These are phyloP conservation scores for Alnus rubra DNA, from an alignment of 306 rosid species.

Conservation along the genomic window DNA sequence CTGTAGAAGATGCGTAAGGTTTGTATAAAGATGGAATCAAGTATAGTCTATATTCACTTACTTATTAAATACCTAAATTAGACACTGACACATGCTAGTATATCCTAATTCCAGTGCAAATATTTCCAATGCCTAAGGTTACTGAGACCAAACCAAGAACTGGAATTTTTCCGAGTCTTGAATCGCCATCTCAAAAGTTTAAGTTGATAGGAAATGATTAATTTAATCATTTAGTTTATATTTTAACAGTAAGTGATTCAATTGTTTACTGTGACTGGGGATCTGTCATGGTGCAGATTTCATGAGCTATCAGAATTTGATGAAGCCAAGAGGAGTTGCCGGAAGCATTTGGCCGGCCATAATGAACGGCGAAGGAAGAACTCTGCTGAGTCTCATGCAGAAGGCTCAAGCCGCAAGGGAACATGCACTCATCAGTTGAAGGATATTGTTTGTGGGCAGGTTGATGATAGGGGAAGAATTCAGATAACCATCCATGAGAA, in stretches of 20 bases:
- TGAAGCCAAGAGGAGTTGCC: slow-evolving; percentile 66
- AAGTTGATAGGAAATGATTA: no score
- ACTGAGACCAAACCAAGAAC: slow-evolving; percentile 4
- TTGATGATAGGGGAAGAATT: slow-evolving; percentile 50
- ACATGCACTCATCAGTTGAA: slow-evolving; percentile 39
- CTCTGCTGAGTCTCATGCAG: slow-evolving; percentile 45
- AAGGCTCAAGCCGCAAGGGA: slow-evolving; percentile 55
- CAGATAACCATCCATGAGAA: slow-evolving; percentile 50
- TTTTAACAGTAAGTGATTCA: background rate
- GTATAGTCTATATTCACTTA: background rate
- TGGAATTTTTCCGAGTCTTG: background rate
- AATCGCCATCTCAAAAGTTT: no score
- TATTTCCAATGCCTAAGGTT: background rate
- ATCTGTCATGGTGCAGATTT: slow-evolving; percentile 43
- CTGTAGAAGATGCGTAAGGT: background rate
- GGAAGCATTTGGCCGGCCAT: slow-evolving; percentile 74
- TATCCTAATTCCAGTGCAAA: background rate
- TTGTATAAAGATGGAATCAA: no score
- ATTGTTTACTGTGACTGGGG: background rate
- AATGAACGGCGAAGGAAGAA: slow-evolving; percentile 68
- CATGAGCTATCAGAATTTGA: slow-evolving; percentile 69
- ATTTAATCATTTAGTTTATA: no score
- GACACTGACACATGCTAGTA: background rate
- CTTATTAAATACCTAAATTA: background rate
- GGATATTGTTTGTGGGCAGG: slow-evolving; percentile 43